Conservation (phyloP, 257 asterid species). For the Przewalskia tangutica region DNA sequence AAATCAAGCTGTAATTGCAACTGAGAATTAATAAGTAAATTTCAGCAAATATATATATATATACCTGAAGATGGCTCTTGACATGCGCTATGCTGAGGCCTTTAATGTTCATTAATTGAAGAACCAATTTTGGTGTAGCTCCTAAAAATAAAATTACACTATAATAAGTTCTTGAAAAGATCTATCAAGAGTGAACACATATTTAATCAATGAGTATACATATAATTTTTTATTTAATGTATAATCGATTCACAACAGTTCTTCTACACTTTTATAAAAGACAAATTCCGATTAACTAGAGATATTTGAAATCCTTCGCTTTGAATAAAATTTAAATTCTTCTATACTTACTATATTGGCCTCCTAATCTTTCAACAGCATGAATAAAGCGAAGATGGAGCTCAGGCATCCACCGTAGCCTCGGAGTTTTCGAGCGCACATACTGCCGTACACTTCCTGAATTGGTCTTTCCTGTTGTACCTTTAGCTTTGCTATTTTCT, state of each 20-base stretch:
- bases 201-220: not conserved
- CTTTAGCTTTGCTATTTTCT: constrained; percentile 11
- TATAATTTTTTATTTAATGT: not conserved
- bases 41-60: constrained; percentile 1
- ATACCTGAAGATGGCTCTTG: constrained; percentile 97
- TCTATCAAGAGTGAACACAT: not conserved
- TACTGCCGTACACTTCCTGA: constrained; percentile 78
- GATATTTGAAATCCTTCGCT: not conserved
- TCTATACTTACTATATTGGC: constrained; percentile 65
- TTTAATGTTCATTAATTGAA: constrained; percentile 81
- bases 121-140: constrained; percentile 95
- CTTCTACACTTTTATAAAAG: not conserved
- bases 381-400: constrained; percentile 80
- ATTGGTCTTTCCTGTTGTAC: constrained; percentile 20
- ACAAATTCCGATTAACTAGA: not conserved
- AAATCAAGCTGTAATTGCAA: not conserved
- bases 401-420: constrained; percentile 90
- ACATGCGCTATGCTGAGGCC: constrained; percentile 97
- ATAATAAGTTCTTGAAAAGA: not conserved
- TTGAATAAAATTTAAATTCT: not conserved
- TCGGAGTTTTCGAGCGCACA: constrained; percentile 66
- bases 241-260: not conserved
- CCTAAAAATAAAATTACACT: constrained; percentile 26
- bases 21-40: not conserved
- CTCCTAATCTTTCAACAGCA: constrained; percentile 81